These are phyloP conservation scores for Fistulinella cinereoalba DNA, from an alignment of 1,284 basidiomycete species.

Conservation along the genomic window DNA sequence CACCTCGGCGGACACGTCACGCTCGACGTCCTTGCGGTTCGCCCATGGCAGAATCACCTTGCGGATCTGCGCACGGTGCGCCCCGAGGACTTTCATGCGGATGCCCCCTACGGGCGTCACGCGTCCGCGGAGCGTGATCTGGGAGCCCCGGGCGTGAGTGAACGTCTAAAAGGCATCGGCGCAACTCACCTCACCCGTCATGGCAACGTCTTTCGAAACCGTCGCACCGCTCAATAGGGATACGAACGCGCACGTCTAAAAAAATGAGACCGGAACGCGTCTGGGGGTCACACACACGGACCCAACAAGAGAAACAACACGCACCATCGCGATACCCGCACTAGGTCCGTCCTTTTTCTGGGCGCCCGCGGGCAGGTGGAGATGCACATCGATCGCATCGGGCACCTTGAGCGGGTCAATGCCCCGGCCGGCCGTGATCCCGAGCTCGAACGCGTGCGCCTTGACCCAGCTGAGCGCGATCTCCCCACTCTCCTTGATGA, in stretches of 20 bases:
- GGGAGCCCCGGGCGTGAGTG: no score
- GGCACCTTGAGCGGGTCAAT: constrained; percentile 75
- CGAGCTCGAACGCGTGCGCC: constrained; percentile 76
- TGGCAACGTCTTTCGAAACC: constrained; percentile 67
- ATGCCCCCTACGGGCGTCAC: constrained; percentile 83
- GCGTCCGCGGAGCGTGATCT: constrained; percentile 76
- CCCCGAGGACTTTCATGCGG: constrained; percentile 61
- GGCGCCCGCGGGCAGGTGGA: constrained; percentile 85
- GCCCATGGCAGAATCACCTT: constrained; percentile 81
- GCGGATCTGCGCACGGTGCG: constrained; percentile 78
- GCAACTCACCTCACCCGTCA: constrained; percentile 78
- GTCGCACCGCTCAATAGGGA: constrained; percentile 76
- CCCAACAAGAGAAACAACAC: no score
- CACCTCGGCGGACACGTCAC: constrained; percentile 74
- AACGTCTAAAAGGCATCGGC: no score
- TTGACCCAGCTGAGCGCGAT: constrained; percentile 87
- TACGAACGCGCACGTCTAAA: constrained; percentile 76
- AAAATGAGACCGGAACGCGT: background rate
- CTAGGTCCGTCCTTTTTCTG: constrained; percentile 91
- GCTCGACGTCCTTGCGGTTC: constrained; percentile 83
- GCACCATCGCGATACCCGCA: constrained; percentile 84
- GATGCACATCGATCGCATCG: constrained; percentile 73
- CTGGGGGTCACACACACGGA: background rate
- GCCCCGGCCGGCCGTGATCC: constrained; percentile 64
- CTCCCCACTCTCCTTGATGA: constrained; percentile 88